These are phyloP conservation scores for Phialocephala subalpina DNA, from an alignment of 2,329 filamentous ascomycete species.

Conservation along the genomic window DNA sequence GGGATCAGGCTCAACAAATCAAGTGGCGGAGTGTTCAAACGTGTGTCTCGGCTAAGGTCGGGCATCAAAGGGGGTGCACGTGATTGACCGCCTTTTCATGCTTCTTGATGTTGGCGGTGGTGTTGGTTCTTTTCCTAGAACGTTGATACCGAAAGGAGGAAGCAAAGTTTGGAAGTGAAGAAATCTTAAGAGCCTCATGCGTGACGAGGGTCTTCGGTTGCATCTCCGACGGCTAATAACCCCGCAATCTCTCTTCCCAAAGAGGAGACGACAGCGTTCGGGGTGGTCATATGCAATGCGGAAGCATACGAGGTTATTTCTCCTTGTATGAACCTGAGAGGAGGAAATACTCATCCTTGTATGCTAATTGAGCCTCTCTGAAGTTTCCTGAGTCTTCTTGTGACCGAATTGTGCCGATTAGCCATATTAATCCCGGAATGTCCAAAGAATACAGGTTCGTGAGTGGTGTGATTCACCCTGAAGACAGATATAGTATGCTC, in stretches of 20 bases:
- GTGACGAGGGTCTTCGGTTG: neutral
- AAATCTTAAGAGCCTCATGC: neutral
- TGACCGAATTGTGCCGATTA: neutral
- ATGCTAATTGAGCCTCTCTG: neutral
- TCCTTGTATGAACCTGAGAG: neutral
- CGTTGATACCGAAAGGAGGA: neutral
- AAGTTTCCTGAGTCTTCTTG: neutral
- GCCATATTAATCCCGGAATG: neutral
- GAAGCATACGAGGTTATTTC: neutral
- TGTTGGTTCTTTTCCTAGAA: neutral
- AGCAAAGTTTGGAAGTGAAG: neutral
- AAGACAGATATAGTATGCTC: neutral
- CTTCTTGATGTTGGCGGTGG: too few relatives aligned
- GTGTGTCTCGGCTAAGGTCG: neutral
- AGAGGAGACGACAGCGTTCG: neutral
- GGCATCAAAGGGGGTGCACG: neutral
- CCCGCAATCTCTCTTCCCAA: neutral
- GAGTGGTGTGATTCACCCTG: neutral
- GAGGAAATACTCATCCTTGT: neutral
- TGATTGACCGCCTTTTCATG: neutral
- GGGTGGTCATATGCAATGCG: neutral
- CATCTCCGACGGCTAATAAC: conserved; percentile 7
- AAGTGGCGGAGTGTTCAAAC: neutral
- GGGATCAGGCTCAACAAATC: neutral
- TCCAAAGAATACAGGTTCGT: neutral